Evolutionary conservation across 352 stramenopile species (phyloP).

Genomic region (Phytophthora pseudosyringae): DNA sequence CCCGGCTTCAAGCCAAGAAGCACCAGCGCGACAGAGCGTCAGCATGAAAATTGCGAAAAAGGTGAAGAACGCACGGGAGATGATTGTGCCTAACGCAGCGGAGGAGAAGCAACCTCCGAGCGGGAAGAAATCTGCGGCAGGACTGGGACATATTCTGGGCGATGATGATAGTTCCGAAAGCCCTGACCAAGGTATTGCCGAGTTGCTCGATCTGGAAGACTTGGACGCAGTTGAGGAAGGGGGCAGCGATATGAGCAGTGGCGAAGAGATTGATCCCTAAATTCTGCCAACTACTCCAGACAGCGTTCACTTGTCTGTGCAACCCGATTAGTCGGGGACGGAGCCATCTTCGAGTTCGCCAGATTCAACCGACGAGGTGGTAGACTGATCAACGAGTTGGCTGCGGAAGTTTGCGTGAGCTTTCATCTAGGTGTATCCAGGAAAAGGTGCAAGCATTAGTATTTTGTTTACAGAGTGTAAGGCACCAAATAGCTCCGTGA

Average conservation of each 20-base stretch:
- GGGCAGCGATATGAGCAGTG: constrained; percentile 25
- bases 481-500: background rate
- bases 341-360: constrained; percentile 39
- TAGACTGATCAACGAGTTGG: constrained; percentile 26
- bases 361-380: constrained; percentile 39
- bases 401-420: constrained; percentile 27
- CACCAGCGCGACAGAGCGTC: background rate
- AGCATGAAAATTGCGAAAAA: constrained; percentile 29
- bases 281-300: background rate
- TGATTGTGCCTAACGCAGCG: constrained; percentile 13
- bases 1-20: constrained; percentile 5
- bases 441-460: constrained; percentile 7
- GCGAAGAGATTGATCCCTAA: constrained; percentile 31
- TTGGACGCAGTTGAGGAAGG: constrained; percentile 22
- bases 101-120: constrained; percentile 20
- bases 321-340: constrained; percentile 10
- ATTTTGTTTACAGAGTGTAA: background rate
- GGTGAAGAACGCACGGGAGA: constrained; percentile 11
- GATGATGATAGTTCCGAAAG: constrained; percentile 14
- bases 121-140: background rate
- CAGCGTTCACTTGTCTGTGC: background rate
- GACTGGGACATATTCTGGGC: constrained; percentile 3
- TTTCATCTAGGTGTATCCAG: constrained; percentile 23
- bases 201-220: constrained; percentile 25
- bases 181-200: constrained; percentile 23